Conservation (phyloP, 352 stramenopile species). For the Blastocystis sp. region DNA sequence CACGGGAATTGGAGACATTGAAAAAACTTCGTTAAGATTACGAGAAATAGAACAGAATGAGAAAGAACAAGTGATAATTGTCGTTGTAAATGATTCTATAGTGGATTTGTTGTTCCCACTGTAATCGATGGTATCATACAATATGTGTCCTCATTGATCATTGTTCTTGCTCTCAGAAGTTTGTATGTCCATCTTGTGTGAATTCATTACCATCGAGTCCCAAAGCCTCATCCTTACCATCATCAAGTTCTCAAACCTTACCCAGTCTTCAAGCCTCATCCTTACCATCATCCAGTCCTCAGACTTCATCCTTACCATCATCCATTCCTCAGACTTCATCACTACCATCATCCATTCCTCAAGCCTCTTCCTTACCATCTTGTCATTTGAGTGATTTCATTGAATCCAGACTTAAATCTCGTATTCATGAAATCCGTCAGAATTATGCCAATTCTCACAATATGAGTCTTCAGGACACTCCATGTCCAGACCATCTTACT, state of each 20-base stretch:
- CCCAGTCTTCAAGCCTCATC: neutral
- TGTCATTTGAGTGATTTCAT: constrained; percentile 64
- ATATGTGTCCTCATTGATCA: constrained; percentile 89
- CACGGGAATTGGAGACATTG: constrained; percentile 68
- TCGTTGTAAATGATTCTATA: constrained; percentile 31
- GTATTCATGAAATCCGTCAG: constrained; percentile 58
- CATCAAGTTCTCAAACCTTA: no score
- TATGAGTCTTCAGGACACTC: constrained; percentile 45
- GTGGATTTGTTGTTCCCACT: constrained; percentile 95
- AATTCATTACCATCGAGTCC: neutral
- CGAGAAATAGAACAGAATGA: constrained; percentile 71
- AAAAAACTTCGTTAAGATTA: constrained; percentile 71
- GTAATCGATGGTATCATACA: constrained; percentile 96
- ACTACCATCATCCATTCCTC: no score
- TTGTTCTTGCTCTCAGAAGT: neutral
- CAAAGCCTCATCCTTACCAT: constrained; percentile 27
- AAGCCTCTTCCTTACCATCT: no score
- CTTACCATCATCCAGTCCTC: no score
- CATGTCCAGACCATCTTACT: constrained; percentile 41
- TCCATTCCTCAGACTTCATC: no score
- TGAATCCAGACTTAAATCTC: constrained; percentile 40
- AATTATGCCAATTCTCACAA: constrained; percentile 7
- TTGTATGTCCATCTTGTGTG: neutral
- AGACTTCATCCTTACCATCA: constrained; percentile 43
- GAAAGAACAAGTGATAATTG: constrained; percentile 66